A percentile compares a stretch with the other conserved stretches of the same genome.
Conservation (phyloP, 441 rosid species). For the Syzygium syzygioides region DNA sequence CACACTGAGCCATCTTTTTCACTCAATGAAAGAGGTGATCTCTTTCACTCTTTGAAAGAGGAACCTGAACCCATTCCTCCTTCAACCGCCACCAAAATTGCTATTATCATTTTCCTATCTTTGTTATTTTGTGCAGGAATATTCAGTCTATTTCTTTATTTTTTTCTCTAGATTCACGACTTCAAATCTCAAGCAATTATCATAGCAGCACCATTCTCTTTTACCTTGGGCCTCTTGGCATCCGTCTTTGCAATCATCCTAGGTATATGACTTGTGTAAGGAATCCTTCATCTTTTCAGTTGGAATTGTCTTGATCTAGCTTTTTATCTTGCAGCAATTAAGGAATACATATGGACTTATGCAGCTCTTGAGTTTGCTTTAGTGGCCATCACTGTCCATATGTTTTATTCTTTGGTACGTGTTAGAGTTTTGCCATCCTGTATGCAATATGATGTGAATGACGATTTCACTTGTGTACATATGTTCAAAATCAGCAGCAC, state of each 20-base stretch:
- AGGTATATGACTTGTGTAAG: conserved; percentile 42
- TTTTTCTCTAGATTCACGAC: conserved; percentile 45
- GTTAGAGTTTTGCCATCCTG: not conserved
- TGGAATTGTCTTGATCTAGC: not conserved
- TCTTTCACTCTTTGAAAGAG: not conserved
- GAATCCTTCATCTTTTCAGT: not conserved
- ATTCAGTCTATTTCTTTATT: not conserved
- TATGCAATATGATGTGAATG: not conserved
- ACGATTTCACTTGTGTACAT: not conserved
- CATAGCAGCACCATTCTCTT: conserved; percentile 81
- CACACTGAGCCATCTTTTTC: not conserved
- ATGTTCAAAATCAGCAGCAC: not conserved
- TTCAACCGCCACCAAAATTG: not conserved
- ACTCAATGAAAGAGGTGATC: not conserved
- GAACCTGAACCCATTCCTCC: not conserved
- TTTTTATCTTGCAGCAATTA: conserved; percentile 56
- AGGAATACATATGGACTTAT: conserved; percentile 92
- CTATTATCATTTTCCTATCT: not conserved
- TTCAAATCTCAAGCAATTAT: conserved; percentile 59
- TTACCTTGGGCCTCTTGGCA: conserved; percentile 65
- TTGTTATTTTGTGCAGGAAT: not conserved
- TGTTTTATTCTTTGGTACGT: conserved; percentile 65
- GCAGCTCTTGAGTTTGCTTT: conserved; percentile 92
- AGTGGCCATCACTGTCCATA: conserved; percentile 58
- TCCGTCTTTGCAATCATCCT: conserved; percentile 68